These are phyloP conservation scores for Tephrocybe sp. DNA, from an alignment of 768 basidiomycete genomes.

Conservation along the genomic window DNA sequence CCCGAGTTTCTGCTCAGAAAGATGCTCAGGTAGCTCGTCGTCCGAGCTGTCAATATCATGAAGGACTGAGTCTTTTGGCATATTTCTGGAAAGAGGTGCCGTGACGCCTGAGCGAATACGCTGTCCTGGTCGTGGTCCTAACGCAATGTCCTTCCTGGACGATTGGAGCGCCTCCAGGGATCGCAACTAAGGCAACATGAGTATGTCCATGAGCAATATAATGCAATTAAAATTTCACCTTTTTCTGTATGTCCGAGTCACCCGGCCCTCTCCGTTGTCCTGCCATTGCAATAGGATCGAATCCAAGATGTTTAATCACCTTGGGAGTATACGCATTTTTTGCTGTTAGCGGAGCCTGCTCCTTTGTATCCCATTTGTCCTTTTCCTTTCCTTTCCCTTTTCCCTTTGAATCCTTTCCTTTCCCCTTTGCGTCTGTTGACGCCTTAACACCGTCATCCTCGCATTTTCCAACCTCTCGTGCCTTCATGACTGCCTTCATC, in stretches of 20 bases:
- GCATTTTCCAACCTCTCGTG: constrained; percentile 43
- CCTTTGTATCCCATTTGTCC: constrained; percentile 12
- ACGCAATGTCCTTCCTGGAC: constrained; percentile 50
- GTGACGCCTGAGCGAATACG: constrained; percentile 63
- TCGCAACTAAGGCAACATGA: constrained; percentile 43
- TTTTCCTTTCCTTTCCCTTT: constrained; percentile 15
- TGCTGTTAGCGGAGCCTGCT: constrained; percentile 13
- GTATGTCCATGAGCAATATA: constrained; percentile 1
- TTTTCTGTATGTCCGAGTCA: constrained; percentile 47
- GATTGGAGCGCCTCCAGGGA: constrained; percentile 52
- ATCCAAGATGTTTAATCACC: constrained; percentile 72
- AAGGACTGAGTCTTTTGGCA: not conserved
- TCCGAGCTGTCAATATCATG: constrained; percentile 27
- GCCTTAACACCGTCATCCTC: constrained; percentile 19
- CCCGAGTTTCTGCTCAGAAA: constrained; percentile 7
- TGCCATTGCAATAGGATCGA: constrained; percentile 68
- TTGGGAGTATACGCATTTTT: constrained; percentile 63
- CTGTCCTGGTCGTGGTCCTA: constrained; percentile 66
- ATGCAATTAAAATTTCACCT: constrained; percentile 41
- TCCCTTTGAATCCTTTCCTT: constrained; percentile 22
- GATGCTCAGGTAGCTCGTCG: constrained; percentile 24
- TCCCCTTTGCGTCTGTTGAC: constrained; percentile 11
- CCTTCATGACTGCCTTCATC: constrained; percentile 61
- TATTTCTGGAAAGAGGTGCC: constrained; percentile 25
- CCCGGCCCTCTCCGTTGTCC: constrained; percentile 40